Evolutionary conservation across 352 stramenopile genomes (phyloP).

Genomic region (Phytopythium ostracodes): DNA sequence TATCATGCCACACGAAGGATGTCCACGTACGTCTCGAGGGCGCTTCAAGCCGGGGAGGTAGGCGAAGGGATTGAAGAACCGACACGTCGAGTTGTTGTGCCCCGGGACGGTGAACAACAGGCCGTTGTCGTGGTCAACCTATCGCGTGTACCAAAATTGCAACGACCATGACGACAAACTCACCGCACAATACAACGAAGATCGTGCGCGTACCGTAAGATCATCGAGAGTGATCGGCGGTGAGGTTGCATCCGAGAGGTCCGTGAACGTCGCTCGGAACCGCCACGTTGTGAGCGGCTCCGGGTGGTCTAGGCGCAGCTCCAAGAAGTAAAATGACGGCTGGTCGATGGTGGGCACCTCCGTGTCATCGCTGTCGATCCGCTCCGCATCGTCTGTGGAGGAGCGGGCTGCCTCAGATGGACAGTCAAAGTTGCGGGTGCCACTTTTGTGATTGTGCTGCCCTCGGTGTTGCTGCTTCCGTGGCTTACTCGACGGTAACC

Average conservation of each 20-base stretch:
- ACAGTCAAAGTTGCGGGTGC: not conserved
- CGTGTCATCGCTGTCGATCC: not conserved
- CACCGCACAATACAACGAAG: not conserved
- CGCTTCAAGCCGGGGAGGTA: slow-evolving; percentile 38
- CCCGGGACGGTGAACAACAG: slow-evolving; percentile 26
- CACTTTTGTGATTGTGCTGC: not conserved
- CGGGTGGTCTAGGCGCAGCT: slow-evolving; percentile 42
- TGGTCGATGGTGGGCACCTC: slow-evolving; percentile 20
- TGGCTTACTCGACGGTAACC: not conserved
- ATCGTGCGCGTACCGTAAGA: slow-evolving; percentile 20
- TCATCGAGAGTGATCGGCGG: slow-evolving; percentile 34
- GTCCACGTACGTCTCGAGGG: slow-evolving; percentile 36
- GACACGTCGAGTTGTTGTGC: slow-evolving; percentile 4
- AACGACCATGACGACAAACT: not conserved
- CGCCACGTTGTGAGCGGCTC: slow-evolving; percentile 31
- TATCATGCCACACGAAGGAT: not conserved
- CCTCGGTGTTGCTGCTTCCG: not conserved
- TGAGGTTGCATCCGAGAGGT: slow-evolving; percentile 22
- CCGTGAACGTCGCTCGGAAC: slow-evolving; percentile 45
- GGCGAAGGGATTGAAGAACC: slow-evolving; percentile 36
- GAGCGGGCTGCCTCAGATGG: not conserved
- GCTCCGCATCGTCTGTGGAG: not conserved
- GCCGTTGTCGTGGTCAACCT: slow-evolving; percentile 45
- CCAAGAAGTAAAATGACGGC: slow-evolving; percentile 45
- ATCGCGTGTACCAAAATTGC: not conserved